Evolutionary conservation across 805 yeast species (phyloP), one percentile per base, ranked within the genome.

Genomic region (Pichia gijzeniarum): DNA sequence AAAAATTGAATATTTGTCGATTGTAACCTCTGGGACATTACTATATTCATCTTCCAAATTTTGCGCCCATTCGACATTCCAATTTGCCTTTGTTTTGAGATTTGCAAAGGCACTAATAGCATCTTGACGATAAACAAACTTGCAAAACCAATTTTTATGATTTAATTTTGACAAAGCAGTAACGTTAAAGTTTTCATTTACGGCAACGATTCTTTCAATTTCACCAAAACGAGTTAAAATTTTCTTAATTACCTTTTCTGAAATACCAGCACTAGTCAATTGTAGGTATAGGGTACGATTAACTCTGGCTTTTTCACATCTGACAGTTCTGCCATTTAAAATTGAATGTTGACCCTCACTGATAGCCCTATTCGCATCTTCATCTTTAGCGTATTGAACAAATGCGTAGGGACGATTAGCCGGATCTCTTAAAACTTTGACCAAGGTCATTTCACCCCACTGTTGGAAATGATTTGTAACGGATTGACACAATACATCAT

Each of bases 301-400:
- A 38, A 90, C 96, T 57, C 85, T 81, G 1, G 98, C 98, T 17
- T 81, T 81, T 64, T 91, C 97, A 65, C 95, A 86, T 45, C 97
- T 74, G 37, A 91, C 77, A 3, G 78, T 69, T 60, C 95, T 73
- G 13, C 89, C 95, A 59, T 85, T 79, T 40, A 89, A 63, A 6
- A 69, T 61, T 5, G 87, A 71, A 46, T 81, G 80, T 55, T 85
- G 91, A 10, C 88, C 95, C 48, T 71, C 70, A 17, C 60, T 63
- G 43, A 88, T 73, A 1, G 96, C 96, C 4, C 52, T 59, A 49
- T 72, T 70, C 4, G 95, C 89, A 52, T 84, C 91, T 8, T 65
- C 69, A 51, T 84, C 93, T 46, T 69, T 77, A 8, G 77, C 69
- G 60, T 85, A 89, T 65, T 89, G 96, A 38, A 89, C 95, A 72